Evolutionary conservation across 768 basidiomycete species (phyloP), one percentile per base, ranked within the genome.

Genomic region (Candolleomyces aberdarensis): DNA sequence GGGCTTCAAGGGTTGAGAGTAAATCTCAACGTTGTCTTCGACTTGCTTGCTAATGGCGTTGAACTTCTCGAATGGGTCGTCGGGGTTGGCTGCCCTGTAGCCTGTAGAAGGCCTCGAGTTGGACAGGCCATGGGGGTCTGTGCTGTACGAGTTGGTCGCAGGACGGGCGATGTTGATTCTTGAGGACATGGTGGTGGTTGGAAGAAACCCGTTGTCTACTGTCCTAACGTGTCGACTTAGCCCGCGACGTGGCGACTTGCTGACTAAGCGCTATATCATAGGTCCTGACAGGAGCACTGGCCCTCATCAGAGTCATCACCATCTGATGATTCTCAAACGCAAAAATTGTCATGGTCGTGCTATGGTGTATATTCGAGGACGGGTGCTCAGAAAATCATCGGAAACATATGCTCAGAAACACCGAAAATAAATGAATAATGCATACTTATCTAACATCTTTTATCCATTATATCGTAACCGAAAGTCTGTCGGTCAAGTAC

Each of bases 21-120:
- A 90, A 65, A 92, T 88, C 73, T 98, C 97, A 71, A 97, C 83
- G 64, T 87, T 79, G 77, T 99, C 97, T 78, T 99, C 97, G 59
- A 94, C 82, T 73, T 86, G 82, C 72, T 85, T 87, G 73, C 84
- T 84, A 66, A 87, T 78, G 7, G 81, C 80, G 63, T 86, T 84
- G 53, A 94, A 73, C 74, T 89, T 90, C 75, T 92, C 91, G 62
- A 92, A 67, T 0, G 91, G 93, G 77, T 89, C 88, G 69, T 93
- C 88, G 1, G 89, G 88, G 77, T 92, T 83, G 32, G 90, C 90
- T 1, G 91, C 82, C 59, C 89, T 84, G 80, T 89, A 93, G 47
- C 91, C 90, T 3, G 80, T 75, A 7, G 89, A 85, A 0, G 83
- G 79, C 56, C 85, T 82, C 13, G 88, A 81, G 74, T 91, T 93